Evolutionary conservation across 371 early-diverging fungal genomes (phyloP), one percentile per base, ranked within the genome.

Genomic region (Funneliformis caledonium): DNA sequence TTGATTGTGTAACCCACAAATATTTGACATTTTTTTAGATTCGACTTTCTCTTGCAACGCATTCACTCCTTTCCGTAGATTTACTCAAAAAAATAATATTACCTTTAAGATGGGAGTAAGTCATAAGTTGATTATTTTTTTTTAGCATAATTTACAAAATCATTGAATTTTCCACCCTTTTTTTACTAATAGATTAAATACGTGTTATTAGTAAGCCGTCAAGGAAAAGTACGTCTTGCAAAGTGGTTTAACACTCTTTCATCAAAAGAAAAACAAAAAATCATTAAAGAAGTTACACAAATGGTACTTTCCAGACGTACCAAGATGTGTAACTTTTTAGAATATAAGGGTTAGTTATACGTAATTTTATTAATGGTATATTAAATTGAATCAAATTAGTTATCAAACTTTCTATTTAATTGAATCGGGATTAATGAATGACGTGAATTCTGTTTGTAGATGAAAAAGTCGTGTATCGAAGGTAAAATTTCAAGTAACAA

Each of bases 241-340:
- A 97, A 98, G 86, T 99, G 99, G 99, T 98, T 96, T 87, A 89
- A 92, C 8, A 95, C 97, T 45, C 89, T 97, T 82, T 88, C 93
- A 59, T 89, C 89, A 22, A 98, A 97, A 87, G 98, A 98, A 83
- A 98, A 97, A 86, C 85, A 91, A 65, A 97, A 97, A 85, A 96
- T 95, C 82, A 92, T 97, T 69, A 97, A 97, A 85, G 97, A 99
- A 79, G 96, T 97, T 47, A 94, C 94, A 59, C 94, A 95, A 75
- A 89, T 95, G 26, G 97, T 98, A 1, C 89, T 99, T 14, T 88
- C 95, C 65, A 87, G 99, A 83, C 88, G 94, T 84, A 91, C 97
- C 14, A 97, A 97, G 85, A 96, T 97, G 95, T 98, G 98, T 87
- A 99, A 99, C 83, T 97, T 99, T 82, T 85, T 99, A 78, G 98